Evolutionary conservation across 148 eudicot genomes (phyloP).

Genomic region (Rhododendron molle): DNA sequence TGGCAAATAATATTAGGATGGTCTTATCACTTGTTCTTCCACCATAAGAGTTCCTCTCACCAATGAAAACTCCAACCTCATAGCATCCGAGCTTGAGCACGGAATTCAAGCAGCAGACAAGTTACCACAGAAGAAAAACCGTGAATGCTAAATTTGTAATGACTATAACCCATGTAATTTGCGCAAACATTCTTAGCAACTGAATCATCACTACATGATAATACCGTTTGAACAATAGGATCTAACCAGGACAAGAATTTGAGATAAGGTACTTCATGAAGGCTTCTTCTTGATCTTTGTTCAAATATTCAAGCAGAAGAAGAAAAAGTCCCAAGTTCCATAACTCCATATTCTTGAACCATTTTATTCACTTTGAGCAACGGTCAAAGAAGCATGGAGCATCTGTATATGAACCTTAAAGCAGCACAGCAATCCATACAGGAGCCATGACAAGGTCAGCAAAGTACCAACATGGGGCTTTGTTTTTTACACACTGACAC

Average conservation of each 20-base stretch:
- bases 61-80: not conserved
- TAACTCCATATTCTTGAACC: not conserved
- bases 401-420: not conserved
- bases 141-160: not conserved
- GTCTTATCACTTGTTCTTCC: not conserved
- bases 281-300: not conserved
- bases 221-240: not conserved
- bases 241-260: not conserved
- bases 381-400: not conserved
- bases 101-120: not conserved
- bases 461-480: not conserved
- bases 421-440: not conserved
- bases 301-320: not conserved
- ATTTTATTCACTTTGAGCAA: not conserved
- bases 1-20: not conserved
- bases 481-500: not conserved
- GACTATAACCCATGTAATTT: not conserved
- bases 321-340: not conserved
- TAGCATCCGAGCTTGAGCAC: not conserved
- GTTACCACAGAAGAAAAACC: not conserved
- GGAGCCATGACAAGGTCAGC: not conserved
- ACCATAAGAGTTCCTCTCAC: not conserved
- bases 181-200: not conserved
- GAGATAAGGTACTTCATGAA: not conserved
- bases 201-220: not conserved